Conservation (phyloP, 2,329 filamentous ascomycete species). For the Myrmaecium sp. region DNA sequence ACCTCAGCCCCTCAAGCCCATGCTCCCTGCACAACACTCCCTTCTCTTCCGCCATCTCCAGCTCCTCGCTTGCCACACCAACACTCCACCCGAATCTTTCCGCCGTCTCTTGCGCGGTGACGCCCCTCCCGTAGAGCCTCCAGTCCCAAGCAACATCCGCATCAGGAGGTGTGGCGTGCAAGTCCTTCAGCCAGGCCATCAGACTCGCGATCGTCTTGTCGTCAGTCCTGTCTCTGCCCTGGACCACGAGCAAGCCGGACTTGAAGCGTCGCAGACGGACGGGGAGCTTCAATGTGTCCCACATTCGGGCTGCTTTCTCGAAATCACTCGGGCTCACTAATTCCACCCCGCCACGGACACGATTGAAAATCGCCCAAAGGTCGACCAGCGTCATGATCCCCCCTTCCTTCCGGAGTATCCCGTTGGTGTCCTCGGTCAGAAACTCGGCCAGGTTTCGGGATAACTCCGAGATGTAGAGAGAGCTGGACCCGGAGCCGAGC, state of each 20-base stretch:
- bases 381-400: slow-evolving; percentile 24
- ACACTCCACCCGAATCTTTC: slow-evolving; percentile 94
- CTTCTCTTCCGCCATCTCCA: slow-evolving; percentile 91
- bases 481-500: slow-evolving; percentile 62
- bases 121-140: slow-evolving; percentile 60
- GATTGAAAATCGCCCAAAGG: slow-evolving; percentile 57
- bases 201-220: slow-evolving; percentile 71
- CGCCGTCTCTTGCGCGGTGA: slow-evolving; percentile 79
- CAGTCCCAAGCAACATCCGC: slow-evolving; percentile 59
- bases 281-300: slow-evolving; percentile 75
- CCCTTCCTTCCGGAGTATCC: slow-evolving; percentile 18
- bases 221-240: slow-evolving; percentile 74
- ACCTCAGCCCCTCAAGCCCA: slow-evolving; percentile 74
- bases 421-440: slow-evolving; percentile 20
- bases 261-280: slow-evolving; percentile 78
- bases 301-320: slow-evolving; percentile 71
- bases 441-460: slow-evolving; percentile 22
- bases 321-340: slow-evolving; percentile 85
- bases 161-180: slow-evolving; percentile 49
- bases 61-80: slow-evolving; percentile 83
- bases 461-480: slow-evolving; percentile 61
- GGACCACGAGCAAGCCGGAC: slow-evolving; percentile 86
- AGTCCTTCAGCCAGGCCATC: slow-evolving; percentile 57
- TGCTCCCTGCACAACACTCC: slow-evolving; percentile 82
- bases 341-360: slow-evolving; percentile 82